phyloP scores from a whole-genome alignment of 495 filamentous ascomycete genomes.

The Bacidia rubella region DNA sequence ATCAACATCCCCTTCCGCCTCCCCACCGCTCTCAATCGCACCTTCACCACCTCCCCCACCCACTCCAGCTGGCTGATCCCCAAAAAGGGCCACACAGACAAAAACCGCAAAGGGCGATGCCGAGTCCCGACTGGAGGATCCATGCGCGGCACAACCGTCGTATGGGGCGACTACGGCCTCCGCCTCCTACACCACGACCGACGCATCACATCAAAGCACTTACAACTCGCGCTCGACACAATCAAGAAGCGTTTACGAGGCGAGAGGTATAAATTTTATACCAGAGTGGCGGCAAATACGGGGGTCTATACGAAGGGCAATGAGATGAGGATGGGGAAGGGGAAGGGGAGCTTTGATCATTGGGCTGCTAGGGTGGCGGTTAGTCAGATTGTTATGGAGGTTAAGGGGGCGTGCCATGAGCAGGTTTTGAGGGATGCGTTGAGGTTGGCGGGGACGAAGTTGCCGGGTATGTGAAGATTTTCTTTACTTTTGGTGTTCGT shows the following conservation, averaged over 20 bases:
- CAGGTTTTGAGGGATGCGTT: constrained; percentile 89
- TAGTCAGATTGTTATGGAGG: constrained; percentile 79
- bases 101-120: constrained; percentile 81
- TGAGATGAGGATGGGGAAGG: constrained; percentile 97
- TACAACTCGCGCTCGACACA: constrained; percentile 81
- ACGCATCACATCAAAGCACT: constrained; percentile 70
- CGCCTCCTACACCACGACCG: constrained; percentile 90
- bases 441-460: constrained; percentile 83
- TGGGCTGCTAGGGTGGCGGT: constrained; percentile 84
- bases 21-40: constrained; percentile 22
- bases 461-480: constrained; percentile 59
- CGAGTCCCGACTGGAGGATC: constrained; percentile 84
- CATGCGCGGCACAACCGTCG: constrained; percentile 80
- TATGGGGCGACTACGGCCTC: constrained; percentile 93
- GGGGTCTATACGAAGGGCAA: constrained; percentile 93
- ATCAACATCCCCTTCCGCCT: not conserved
- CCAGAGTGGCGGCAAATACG: constrained; percentile 76
- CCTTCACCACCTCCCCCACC: constrained; percentile 61
- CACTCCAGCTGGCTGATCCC: constrained; percentile 68
- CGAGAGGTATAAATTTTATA: constrained; percentile 85
- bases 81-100: constrained; percentile 55
- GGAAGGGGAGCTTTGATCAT: constrained; percentile 93
- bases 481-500: not conserved
- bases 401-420: constrained; percentile 86
- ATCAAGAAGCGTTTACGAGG: constrained; percentile 81